Evolutionary conservation across 495 filamentous ascomycete genomes (phyloP).

Genomic region (Neurospora hispaniola): DNA sequence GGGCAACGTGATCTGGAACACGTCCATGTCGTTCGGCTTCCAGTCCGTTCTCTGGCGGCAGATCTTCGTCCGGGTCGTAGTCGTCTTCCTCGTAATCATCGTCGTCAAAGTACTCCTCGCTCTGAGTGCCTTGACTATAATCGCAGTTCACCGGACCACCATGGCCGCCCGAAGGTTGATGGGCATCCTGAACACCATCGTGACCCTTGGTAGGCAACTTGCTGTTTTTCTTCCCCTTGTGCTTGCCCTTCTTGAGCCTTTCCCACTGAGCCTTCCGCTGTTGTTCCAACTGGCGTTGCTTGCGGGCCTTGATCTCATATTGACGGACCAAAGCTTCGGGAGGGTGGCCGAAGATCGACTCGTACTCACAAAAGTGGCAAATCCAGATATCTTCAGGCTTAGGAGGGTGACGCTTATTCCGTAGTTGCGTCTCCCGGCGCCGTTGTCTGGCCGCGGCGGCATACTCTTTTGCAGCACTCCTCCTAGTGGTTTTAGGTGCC

Average conservation of each 20-base stretch:
- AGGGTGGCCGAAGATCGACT: conserved; percentile 72
- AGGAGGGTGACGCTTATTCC: conserved; percentile 68
- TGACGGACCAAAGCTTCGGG: conserved; percentile 78
- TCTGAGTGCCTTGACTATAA: conserved; percentile 21
- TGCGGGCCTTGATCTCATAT: conserved; percentile 90
- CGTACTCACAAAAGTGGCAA: conserved; percentile 87
- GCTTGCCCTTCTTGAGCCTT: conserved; percentile 90
- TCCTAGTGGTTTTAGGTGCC: conserved; percentile 10
- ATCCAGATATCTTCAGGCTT: conserved; percentile 77
- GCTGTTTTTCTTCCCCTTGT: conserved; percentile 64
- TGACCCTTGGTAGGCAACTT: conserved; percentile 45
- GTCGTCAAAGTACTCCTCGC: conserved; percentile 27
- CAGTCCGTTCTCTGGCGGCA: conserved; percentile 12
- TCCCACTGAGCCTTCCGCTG: conserved; percentile 80
- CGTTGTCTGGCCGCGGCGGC: conserved; percentile 26
- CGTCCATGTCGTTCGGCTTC: conserved; percentile 17
- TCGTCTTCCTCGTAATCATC: conserved; percentile 29
- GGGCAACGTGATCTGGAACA: not conserved
- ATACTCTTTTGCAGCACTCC: conserved; percentile 12
- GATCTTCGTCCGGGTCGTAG: conserved; percentile 23
- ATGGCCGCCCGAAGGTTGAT: conserved; percentile 15
- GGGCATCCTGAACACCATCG: conserved; percentile 21
- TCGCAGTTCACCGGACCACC: conserved; percentile 14
- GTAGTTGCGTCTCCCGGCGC: conserved; percentile 31
- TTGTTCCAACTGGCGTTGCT: conserved; percentile 66